Evolutionary conservation across 345 rosid genomes (phyloP), one percentile per base, ranked within the genome.

Genomic region (Ceriops zippeliana): DNA sequence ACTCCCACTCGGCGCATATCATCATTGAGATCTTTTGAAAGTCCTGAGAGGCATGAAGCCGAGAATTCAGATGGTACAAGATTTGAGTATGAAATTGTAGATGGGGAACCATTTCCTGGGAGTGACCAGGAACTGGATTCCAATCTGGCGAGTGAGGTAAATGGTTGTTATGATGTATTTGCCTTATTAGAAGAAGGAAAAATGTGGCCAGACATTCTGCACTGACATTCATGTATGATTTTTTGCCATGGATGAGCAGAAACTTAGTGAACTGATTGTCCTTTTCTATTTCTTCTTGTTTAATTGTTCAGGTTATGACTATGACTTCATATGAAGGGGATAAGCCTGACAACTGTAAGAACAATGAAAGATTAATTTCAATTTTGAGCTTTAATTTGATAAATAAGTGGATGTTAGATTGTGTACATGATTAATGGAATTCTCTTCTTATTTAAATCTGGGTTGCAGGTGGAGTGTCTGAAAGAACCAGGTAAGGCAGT

Each of bases 391-490:
- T 66, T 64, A 21, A 6, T 52, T 61, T 56, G 24, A 21, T 52
- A 27, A 61, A 57, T 52, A 17, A 46, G 1, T 34, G 62, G 27
- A 27, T 47, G 67, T 52, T 8, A 52, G 17, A 53, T 47, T 6
- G 17, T 24, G 7, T 34, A 15, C 52, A 21, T 30, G 52, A 35
- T 19, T 24, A 22, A 42, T 67, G 37, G 32, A 47, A 5, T 27
- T 42, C 69, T 62, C 32, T 65, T 73, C 75, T 70, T 47, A 67
- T 75, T 30, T 51, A 51, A 62, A 47, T 46, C 60, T 68, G 75
- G 46, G 66, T 70, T 76, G 83, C 89, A 90, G 97, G 83, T 76
- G 85, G 83, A 69, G 84, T 83, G 86, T 82, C 92, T 27, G 79
- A 62, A 65, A 83, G 93, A 81, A 88, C 81, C 38, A 76, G 85